These are phyloP conservation scores for Chlamydomonas reinhardtii DNA, from an alignment of 163 green algal genomes.

Conservation along the genomic window DNA sequence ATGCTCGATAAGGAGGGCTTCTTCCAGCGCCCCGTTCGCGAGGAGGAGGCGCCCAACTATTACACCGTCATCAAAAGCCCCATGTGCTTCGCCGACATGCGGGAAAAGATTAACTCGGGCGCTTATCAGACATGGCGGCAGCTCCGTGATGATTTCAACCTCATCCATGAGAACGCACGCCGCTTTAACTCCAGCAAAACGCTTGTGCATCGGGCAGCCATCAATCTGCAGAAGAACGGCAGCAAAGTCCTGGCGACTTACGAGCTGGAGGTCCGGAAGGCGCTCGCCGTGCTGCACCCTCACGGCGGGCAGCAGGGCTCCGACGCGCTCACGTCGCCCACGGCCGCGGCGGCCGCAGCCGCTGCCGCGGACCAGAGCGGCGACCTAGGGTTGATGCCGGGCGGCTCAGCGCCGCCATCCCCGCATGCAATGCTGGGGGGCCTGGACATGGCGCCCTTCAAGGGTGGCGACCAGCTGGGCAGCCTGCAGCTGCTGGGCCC, in stretches of 20 bases:
- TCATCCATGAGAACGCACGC: conserved; percentile 90
- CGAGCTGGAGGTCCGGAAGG: conserved; percentile 58
- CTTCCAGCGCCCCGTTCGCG: conserved; percentile 79
- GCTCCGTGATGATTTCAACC: conserved; percentile 87
- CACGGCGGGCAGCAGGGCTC: neutral
- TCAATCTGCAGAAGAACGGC: conserved; percentile 53
- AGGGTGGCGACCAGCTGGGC: no score
- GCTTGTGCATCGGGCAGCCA: conserved; percentile 73
- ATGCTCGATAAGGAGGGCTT: conserved; percentile 69
- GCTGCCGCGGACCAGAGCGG: conserved; percentile 6
- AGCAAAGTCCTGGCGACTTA: conserved; percentile 47
- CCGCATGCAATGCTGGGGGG: neutral
- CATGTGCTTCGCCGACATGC: conserved; percentile 89
- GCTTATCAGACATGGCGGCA: conserved; percentile 80
- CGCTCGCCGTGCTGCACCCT: conserved; percentile 68
- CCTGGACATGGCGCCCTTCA: neutral
- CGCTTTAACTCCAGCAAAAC: conserved; percentile 84
- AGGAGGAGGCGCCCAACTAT: conserved; percentile 82
- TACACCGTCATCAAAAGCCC: conserved; percentile 84
- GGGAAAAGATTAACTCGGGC: conserved; percentile 69
- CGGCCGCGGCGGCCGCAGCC: neutral
- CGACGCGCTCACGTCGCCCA: neutral
- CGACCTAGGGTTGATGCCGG: neutral
- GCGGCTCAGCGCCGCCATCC: conserved; percentile 12
- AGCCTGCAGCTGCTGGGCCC: neutral